Conservation (phyloP, 768 basidiomycete genomes). For the Scleroderma bovista region DNA sequence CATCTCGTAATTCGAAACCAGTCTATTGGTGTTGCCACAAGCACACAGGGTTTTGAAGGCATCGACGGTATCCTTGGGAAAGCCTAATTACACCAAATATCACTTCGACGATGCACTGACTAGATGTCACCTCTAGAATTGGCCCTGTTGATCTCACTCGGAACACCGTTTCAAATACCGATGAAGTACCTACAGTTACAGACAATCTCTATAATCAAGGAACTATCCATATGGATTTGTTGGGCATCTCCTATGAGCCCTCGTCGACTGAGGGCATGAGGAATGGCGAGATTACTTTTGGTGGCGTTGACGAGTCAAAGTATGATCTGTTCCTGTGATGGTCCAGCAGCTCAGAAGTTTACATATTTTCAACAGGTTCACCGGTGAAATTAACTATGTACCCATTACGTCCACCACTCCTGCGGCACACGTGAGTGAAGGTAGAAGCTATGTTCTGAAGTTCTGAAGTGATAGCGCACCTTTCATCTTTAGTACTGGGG, state of each 20-base stretch:
- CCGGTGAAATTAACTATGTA: slow-evolving; percentile 31
- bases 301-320: slow-evolving; percentile 45
- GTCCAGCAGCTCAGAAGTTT: not conserved
- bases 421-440: slow-evolving; percentile 28
- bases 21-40: slow-evolving; percentile 42
- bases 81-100: not conserved
- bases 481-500: slow-evolving; percentile 38
- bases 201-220: slow-evolving; percentile 49
- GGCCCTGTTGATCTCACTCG: slow-evolving; percentile 47
- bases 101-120: not conserved
- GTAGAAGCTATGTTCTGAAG: not conserved
- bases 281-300: slow-evolving; percentile 56
- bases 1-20: slow-evolving; percentile 41
- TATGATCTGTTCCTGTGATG: slow-evolving; percentile 8
- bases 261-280: slow-evolving; percentile 30
- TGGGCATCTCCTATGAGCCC: slow-evolving; percentile 51
- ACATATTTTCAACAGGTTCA: slow-evolving; percentile 17
- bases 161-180: slow-evolving; percentile 36
- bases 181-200: slow-evolving; percentile 48
- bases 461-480: not conserved
- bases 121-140: slow-evolving; percentile 28
- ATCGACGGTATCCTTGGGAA: slow-evolving; percentile 52
- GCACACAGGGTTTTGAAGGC: slow-evolving; percentile 38
- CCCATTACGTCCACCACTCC: slow-evolving; percentile 43
- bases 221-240: slow-evolving; percentile 37